Evolutionary conservation across 495 filamentous ascomycete species (phyloP), one percentile per base, ranked within the genome.

Genomic region (Aspergillus sclerotioniger): DNA sequence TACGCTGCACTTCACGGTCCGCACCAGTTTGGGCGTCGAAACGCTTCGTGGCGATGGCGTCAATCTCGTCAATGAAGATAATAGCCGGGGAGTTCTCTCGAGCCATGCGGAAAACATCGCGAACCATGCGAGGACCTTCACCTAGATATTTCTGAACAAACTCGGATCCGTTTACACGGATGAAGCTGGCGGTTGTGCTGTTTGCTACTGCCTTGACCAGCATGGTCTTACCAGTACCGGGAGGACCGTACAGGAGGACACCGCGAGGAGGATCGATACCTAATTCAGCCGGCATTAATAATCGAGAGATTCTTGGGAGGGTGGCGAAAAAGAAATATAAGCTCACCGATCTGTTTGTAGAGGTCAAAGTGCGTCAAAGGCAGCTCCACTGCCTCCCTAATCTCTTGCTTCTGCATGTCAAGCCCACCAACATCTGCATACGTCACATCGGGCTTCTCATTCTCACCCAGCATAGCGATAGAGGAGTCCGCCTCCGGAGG

Each of bases 331-430:
- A 49, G 29, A 5, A 37, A 20, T 15, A 9, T 68, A 17, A 54
- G 43, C 79, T 49, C 60, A 87, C 85, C 88, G 58, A 97, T 97
- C 76, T 97, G 92, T 76, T 90, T 93, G 81, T 98, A 98, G 12
- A 98, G 86, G 71, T 98, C 93, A 70, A 96, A 96, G 71, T 98
- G 95, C 25, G 92, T 96, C 60, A 98, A 78, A 9, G 94, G 94
- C 57, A 98, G 78, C 78, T 98, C 94, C 56, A 98, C 94, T 16
- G 94, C 94, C 74, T 98, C 94, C 53, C 95, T 82, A 52, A 98
- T 98, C 73, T 98, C 94, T 76, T 98, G 94, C 79, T 98, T 98
- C 77, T 98, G 94, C 94, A 98, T 98, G 71, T 98, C 94, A 59
- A 98, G 78, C 8, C 94, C 94, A 77, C 94, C 94, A 54, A 98